Conservation (phyloP, 768 basidiomycete genomes). For the Sporobolomyces phaffii region DNA sequence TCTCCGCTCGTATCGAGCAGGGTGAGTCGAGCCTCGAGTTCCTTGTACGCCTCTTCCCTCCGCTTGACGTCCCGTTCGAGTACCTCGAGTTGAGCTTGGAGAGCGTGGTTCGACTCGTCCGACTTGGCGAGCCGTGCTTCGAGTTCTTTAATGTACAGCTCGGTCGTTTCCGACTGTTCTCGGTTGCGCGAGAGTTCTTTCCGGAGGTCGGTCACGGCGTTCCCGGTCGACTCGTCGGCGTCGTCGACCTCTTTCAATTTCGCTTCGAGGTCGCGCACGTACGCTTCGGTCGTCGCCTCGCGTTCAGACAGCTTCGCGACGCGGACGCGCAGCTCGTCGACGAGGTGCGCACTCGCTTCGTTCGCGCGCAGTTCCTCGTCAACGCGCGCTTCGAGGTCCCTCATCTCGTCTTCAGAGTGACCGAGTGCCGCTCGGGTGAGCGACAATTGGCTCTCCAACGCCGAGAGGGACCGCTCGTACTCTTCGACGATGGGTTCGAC, state of each 20-base stretch:
- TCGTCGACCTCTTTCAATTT: slow-evolving; percentile 83
- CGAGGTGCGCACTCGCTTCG: slow-evolving; percentile 71
- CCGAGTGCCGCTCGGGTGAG: slow-evolving; percentile 77
- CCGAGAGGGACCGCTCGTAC: slow-evolving; percentile 93
- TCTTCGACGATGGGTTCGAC: slow-evolving; percentile 97
- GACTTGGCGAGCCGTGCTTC: slow-evolving; percentile 63
- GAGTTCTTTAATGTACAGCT: slow-evolving; percentile 76
- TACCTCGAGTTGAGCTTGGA: slow-evolving; percentile 65
- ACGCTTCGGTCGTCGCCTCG: slow-evolving; percentile 88
- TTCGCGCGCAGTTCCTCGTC: slow-evolving; percentile 62
- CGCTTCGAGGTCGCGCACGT: slow-evolving; percentile 86
- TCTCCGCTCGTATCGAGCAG: slow-evolving; percentile 56
- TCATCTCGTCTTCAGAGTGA: slow-evolving; percentile 85
- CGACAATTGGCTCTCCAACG: slow-evolving; percentile 86
- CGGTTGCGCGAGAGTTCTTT: slow-evolving; percentile 73
- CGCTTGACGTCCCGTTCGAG: slow-evolving; percentile 70
- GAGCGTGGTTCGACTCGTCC: slow-evolving; percentile 39
- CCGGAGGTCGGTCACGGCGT: slow-evolving; percentile 73
- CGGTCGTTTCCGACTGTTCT: slow-evolving; percentile 65
- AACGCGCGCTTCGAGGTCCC: slow-evolving; percentile 82
- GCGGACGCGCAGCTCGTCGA: slow-evolving; percentile 74
- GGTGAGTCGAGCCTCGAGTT: slow-evolving; percentile 66
- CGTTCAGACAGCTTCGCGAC: slow-evolving; percentile 77
- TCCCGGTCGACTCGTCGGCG: slow-evolving; percentile 64
- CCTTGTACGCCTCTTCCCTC: slow-evolving; percentile 65